These are phyloP conservation scores for Colletotrichum abscissum DNA, from an alignment of 2,329 filamentous ascomycete species.

Conservation along the genomic window DNA sequence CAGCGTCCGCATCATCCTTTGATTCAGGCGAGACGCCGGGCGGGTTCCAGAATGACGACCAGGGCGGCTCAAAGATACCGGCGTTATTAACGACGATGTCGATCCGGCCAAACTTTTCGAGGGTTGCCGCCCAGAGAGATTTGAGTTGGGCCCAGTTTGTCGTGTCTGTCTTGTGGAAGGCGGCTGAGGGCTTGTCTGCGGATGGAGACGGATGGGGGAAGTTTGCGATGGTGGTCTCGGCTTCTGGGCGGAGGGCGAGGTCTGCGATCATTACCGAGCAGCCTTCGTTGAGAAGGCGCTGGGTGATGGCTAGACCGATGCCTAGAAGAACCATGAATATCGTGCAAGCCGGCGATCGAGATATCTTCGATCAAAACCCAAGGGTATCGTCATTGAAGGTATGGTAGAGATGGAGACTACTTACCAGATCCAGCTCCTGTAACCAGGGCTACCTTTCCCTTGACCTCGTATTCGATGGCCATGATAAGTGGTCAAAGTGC, in stretches of 20 bases:
- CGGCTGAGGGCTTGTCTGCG: not conserved
- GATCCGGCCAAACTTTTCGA: constrained; percentile 30
- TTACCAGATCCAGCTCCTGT: too few species aligned
- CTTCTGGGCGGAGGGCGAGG: constrained; percentile 38
- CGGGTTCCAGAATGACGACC: constrained; percentile 41
- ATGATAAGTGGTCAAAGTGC: too few species aligned
- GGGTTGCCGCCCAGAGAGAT: constrained; percentile 37
- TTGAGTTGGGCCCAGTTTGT: constrained; percentile 42
- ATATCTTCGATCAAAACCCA: too few species aligned
- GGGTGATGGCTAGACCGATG: constrained; percentile 38
- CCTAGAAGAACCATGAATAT: constrained; percentile 24
- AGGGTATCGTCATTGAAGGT: too few species aligned
- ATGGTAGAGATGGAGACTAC: too few species aligned
- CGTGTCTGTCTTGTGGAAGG: constrained; percentile 42
- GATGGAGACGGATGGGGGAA: not conserved
- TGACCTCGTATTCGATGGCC: too few species aligned
- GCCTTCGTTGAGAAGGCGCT: constrained; percentile 39
- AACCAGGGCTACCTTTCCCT: too few species aligned
- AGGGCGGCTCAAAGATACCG: constrained; percentile 42
- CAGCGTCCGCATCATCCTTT: constrained; percentile 37
- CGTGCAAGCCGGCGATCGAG: too few species aligned
- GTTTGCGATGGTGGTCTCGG: constrained; percentile 35
- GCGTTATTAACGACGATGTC: constrained; percentile 38
- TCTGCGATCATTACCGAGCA: constrained; percentile 43
- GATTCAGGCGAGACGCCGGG: constrained; percentile 39